Evolutionary conservation across 179 eudicot genomes (phyloP), one percentile per base, ranked within the genome.

Genomic region (Drosera spatulata): DNA sequence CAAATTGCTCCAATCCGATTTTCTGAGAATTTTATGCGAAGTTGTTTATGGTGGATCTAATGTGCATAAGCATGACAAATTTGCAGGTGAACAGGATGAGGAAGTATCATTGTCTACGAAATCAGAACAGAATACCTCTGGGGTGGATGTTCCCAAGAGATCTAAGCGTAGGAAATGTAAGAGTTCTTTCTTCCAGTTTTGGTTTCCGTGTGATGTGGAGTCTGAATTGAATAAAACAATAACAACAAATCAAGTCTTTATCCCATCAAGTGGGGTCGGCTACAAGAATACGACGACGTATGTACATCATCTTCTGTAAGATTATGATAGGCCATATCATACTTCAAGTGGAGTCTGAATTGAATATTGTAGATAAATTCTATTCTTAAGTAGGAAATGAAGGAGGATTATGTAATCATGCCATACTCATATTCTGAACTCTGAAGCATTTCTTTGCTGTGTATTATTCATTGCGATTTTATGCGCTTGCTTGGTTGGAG

Each of bases 161-260:
- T 74, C 37, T 56, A 84, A 69, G 67, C 63, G 80, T 37, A 79
- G 56, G 15, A 77, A 80, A 71, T 90, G 96, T 88, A 82, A 85
- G 90, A 57, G 43, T 68, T 48, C 9, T 39, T 64, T 51, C 53
- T 53, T n/a, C 4, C 8, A 37, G 43, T 57, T 57, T 49, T 58
- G 53, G 3, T 44, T 10, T 41, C 38, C 7, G 39, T 55, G 8
- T 50, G 22, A 10, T 45, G n/a, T 58, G 42, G 44, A 13, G 10
- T 14, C 42, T 42, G 46, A 11, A 46, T 22, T 50, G 43, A 10
- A 33, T 12, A 48, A 15, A 38, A n/a, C n/a, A n/a, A n/a, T n/a
- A n/a, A n/a, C n/a, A n/a, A n/a, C n/a, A n/a, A n/a, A n/a, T n/a
- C n/a, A n/a, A n/a, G n/a, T n/a, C n/a, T n/a, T n/a, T n/a, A n/a